A percentile compares a stretch with the other conserved stretches of the same genome.
phyloP scores from a whole-genome alignment of 805 yeast species.

The Scheffersomyces spartinae region DNA sequence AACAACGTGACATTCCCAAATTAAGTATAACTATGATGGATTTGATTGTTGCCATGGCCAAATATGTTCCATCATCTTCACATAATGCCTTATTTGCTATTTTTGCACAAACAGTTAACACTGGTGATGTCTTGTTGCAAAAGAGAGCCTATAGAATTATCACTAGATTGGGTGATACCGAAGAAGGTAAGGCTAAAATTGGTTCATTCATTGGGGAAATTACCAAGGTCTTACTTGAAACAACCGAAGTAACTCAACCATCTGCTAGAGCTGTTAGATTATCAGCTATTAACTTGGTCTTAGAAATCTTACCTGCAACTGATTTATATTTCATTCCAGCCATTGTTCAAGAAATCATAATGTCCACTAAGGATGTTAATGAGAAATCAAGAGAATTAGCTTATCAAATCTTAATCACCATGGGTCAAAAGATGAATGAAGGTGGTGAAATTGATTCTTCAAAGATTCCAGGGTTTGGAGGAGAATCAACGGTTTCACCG shows the following conservation, averaged over 20 bases:
- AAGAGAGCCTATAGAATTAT: constrained; percentile 82
- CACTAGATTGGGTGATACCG: constrained; percentile 58
- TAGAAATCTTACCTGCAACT: constrained; percentile 49
- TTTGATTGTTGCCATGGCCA: constrained; percentile 75
- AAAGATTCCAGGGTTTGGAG: constrained; percentile 55
- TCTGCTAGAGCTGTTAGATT: constrained; percentile 79
- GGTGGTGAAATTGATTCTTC: constrained; percentile 61
- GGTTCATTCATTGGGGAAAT: constrained; percentile 42
- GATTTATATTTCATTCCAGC: constrained; percentile 73
- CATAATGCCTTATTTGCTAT: constrained; percentile 71
- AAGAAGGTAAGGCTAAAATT: constrained; percentile 47
- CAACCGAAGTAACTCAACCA: constrained; percentile 46
- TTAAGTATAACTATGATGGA: constrained; percentile 84
- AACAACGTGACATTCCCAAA: constrained; percentile 30
- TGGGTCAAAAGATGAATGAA: constrained; percentile 67
- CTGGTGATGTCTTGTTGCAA: constrained; percentile 59
- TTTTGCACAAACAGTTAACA: constrained; percentile 54
- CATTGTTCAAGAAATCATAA: constrained; percentile 74
- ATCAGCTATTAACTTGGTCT: constrained; percentile 48
- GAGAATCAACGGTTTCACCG: constrained; percentile 45
- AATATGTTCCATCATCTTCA: constrained; percentile 61
- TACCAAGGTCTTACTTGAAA: constrained; percentile 44
- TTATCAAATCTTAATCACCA: constrained; percentile 59
- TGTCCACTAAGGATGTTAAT: constrained; percentile 84
- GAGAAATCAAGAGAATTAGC: constrained; percentile 84